Conservation (phyloP, 1,139 yeast genomes). For the Schizosaccharomyces versatilis region DNA sequence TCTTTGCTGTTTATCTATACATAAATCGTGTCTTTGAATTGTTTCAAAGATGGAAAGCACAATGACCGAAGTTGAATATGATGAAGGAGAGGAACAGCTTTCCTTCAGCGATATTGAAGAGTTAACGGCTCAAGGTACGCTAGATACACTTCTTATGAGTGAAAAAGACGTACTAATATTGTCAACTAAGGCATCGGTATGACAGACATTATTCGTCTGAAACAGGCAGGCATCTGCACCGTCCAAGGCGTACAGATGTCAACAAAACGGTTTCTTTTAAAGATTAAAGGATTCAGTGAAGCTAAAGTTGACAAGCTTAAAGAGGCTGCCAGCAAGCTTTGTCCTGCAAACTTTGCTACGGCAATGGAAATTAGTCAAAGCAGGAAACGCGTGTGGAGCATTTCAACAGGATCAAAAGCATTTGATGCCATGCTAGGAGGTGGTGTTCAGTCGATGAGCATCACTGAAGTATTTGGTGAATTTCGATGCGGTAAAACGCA, state of each 20-base stretch:
- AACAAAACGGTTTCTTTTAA: constrained; percentile 24
- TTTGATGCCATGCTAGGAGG: constrained; percentile 31
- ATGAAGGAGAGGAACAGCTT: neutral
- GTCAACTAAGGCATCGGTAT: constrained; percentile 25
- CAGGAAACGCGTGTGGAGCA: constrained; percentile 26
- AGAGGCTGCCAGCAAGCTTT: constrained; percentile 35
- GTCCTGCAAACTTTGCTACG: constrained; percentile 29
- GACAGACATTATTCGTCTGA: constrained; percentile 33
- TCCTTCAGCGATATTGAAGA: constrained; percentile 1
- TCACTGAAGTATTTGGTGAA: constrained; percentile 43
- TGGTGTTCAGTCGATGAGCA: constrained; percentile 38
- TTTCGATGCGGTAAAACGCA: constrained; percentile 37
- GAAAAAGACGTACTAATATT: too few species aligned
- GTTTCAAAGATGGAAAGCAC: neutral
- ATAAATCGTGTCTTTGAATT: too few species aligned
- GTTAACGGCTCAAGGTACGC: neutral
- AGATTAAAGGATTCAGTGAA: constrained; percentile 35
- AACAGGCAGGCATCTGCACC: constrained; percentile 32
- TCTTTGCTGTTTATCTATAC: too few species aligned
- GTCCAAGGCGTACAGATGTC: constrained; percentile 24
- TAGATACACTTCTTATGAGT: too few species aligned
- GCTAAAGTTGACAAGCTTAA: constrained; percentile 40
- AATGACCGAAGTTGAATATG: neutral
- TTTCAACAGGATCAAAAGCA: constrained; percentile 35
- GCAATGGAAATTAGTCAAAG: constrained; percentile 32